Conservation (phyloP, 2,329 filamentous ascomycete species). For the Drechslerella dactyloides region DNA sequence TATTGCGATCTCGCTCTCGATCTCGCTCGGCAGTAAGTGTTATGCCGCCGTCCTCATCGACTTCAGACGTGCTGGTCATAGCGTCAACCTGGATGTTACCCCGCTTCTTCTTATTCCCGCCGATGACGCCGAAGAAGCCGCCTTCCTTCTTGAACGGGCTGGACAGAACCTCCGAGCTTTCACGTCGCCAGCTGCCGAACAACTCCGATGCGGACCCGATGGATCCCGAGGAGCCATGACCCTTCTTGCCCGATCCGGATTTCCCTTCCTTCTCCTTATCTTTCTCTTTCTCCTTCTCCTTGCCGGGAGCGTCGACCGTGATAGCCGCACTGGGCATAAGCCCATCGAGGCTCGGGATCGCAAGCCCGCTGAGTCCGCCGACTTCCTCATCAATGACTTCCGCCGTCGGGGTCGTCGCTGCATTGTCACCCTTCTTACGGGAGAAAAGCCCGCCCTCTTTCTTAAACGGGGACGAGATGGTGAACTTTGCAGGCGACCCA, state of each 20-base stretch:
- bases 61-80: constrained; percentile 47
- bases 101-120: constrained; percentile 51
- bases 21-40: constrained; percentile 20
- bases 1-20: constrained; percentile 9
- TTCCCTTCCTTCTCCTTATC: constrained; percentile 18
- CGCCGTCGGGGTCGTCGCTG: constrained; percentile 34
- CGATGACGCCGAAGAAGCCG: constrained; percentile 41
- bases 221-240: constrained; percentile 33
- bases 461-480: constrained; percentile 54
- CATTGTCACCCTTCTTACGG: constrained; percentile 51
- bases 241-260: constrained; percentile 24
- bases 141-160: constrained; percentile 47
- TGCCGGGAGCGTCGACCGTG: constrained; percentile 16
- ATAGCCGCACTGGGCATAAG: constrained; percentile 5
- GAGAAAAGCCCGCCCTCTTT: constrained; percentile 54
- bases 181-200: constrained; percentile 40
- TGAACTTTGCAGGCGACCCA: constrained; percentile 54
- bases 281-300: constrained; percentile 16
- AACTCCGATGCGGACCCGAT: constrained; percentile 41
- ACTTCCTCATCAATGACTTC: constrained; percentile 47
- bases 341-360: constrained; percentile 23
- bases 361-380: constrained; percentile 29
- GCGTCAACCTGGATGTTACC: constrained; percentile 41
- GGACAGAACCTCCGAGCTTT: constrained; percentile 37
- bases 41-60: constrained; percentile 36